Conservation (phyloP, 345 rosid genomes). For the Gossypium thurberi region DNA sequence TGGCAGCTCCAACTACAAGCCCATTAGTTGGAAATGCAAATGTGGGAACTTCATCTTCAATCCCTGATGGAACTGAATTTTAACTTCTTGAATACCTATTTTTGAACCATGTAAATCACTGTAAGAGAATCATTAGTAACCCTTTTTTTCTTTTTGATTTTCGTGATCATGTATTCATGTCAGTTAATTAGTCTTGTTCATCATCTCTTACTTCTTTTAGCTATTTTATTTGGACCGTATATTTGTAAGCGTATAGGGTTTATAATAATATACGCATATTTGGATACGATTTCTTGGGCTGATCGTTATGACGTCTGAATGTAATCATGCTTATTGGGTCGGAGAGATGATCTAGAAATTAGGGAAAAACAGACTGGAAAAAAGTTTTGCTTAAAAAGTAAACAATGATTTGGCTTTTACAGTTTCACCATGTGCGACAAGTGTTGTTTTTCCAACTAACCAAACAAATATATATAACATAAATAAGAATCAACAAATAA, state of each 20-base stretch:
- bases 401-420: neutral
- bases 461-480: neutral
- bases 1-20: conserved; percentile 60
- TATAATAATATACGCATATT: too few species aligned
- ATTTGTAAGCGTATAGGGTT: neutral
- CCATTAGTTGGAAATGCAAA: conserved; percentile 96
- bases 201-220: too few species aligned
- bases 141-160: too few species aligned
- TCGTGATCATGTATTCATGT: too few species aligned
- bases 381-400: neutral
- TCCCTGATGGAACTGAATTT: conserved; percentile 34
- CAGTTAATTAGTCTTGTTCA: too few species aligned
- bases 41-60: conserved; percentile 85
- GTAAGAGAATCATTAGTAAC: neutral
- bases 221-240: neutral
- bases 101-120: neutral
- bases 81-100: neutral
- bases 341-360: neutral
- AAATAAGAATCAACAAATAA: too few species aligned
- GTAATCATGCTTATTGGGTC: neutral
- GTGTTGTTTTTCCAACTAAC: neutral
- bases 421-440: neutral
- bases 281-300: neutral
- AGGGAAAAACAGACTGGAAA: neutral
- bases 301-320: neutral